Conservation (phyloP, 768 basidiomycete species). For the Suillus americanus region DNA sequence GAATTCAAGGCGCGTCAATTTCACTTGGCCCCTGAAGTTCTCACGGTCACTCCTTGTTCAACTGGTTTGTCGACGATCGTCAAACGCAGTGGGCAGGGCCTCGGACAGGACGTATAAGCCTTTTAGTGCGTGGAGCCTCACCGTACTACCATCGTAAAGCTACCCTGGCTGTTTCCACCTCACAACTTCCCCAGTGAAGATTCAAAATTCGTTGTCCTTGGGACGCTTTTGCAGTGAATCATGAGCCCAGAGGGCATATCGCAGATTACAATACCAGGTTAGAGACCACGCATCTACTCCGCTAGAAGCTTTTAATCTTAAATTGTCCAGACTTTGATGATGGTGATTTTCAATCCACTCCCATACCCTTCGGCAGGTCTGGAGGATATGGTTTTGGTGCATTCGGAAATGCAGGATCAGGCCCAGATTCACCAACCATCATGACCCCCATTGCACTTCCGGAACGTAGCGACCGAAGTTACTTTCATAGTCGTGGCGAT, state of each 20-base stretch:
- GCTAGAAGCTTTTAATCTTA: conserved; percentile 11
- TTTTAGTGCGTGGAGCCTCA: not conserved
- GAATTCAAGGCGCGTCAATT: no score
- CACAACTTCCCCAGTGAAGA: not conserved
- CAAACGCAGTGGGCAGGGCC: not conserved
- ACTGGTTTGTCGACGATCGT: not conserved
- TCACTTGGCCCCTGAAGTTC: no score
- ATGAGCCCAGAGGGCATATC: conserved; percentile 29
- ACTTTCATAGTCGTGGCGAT: conserved; percentile 78
- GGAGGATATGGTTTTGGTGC: conserved; percentile 47
- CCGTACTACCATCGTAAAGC: no score
- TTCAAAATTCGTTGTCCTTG: not conserved
- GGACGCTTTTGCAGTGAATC: not conserved
- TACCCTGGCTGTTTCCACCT: not conserved
- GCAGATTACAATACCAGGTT: conserved; percentile 69
- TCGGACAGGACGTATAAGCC: not conserved
- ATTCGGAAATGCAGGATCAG: conserved; percentile 37
- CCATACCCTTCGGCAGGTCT: conserved; percentile 69
- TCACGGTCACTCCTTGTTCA: not conserved
- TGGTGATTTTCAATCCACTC: conserved; percentile 61
- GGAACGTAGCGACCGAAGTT: conserved; percentile 46
- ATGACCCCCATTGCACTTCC: conserved; percentile 47
- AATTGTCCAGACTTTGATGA: conserved; percentile 69
- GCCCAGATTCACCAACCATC: conserved; percentile 66
- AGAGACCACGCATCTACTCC: conserved; percentile 15